phyloP scores from a whole-genome alignment of 371 early-diverging fungal species.

The Circinella umbellata region DNA sequence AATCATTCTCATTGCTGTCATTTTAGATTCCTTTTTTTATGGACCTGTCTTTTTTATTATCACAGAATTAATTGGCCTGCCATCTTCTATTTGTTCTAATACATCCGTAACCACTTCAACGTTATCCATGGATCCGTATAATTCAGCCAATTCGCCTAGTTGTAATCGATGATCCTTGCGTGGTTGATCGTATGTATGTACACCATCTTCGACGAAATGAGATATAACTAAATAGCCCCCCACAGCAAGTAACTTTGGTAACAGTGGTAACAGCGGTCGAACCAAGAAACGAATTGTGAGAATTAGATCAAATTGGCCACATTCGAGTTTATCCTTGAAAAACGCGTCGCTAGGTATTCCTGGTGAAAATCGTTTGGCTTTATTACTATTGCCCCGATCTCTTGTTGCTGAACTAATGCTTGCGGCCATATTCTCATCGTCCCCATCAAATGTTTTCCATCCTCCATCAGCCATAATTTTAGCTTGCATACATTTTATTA shows the following conservation, averaged over 20 bases:
- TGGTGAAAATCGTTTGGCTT: constrained; percentile 12
- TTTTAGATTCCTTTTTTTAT: background rate
- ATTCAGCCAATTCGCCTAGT: constrained; percentile 31
- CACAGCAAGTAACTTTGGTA: constrained; percentile 31
- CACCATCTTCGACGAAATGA: constrained; percentile 48
- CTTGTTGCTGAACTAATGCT: background rate
- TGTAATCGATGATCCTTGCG: constrained; percentile 36
- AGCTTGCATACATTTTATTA: constrained; percentile 19
- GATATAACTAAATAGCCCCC: constrained; percentile 50
- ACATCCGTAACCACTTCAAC: constrained; percentile 38
- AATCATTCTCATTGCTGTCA: too few species aligned
- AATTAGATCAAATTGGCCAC: constrained; percentile 37
- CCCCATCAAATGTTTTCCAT: constrained; percentile 30
- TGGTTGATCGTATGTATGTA: constrained; percentile 38
- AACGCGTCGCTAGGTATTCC: constrained; percentile 20
- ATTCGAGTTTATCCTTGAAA: constrained; percentile 14
- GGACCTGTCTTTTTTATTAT: constrained; percentile 24
- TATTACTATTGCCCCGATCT: background rate
- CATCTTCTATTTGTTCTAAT: constrained; percentile 50
- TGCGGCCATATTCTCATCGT: background rate
- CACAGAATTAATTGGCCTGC: constrained; percentile 51
- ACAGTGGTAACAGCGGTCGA: constrained; percentile 29
- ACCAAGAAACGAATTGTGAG: constrained; percentile 48
- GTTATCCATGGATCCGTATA: constrained; percentile 25
- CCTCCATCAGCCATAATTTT: constrained; percentile 37